Evolutionary conservation across 306 rosid species (phyloP), one percentile per base, ranked within the genome.

Genomic region (Oxytropis ochrocephala): DNA sequence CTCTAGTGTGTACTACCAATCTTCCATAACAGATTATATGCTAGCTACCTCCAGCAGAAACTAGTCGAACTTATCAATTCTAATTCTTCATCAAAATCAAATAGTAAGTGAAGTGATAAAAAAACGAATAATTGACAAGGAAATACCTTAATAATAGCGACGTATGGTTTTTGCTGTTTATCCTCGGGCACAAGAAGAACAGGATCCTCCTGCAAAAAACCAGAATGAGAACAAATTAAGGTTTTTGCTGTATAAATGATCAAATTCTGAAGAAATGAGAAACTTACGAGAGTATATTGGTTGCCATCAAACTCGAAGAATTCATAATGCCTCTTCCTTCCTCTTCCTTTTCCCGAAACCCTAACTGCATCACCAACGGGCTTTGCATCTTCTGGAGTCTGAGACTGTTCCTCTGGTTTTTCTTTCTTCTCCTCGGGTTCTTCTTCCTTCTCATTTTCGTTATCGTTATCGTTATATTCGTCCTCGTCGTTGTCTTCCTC

Each of bases 91-190:
- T 55, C 53, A 57, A 39, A 32, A 47, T 7, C 24, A 71, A 9
- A 60, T 7, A 6, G 21, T 3, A 3, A 6, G 21, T 3, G 7
- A 12, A 49, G 14, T 19, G 3, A 69, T 19, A 16, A 10, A 53
- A 74, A 74, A 50, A 3, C 3, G 66, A 50, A 44, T 4, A 55
- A 60, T 14, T 68, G 52, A 16, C 6, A 57, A 0, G 57, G 38
- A 42, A 43, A 65, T 52, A 89, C 99, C 97, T 95, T 89, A 14
- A 91, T 87, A 77, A 95, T 95, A 36, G 97, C 99, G 16, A 91
- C 97, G 51, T 91, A 95, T 5, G 99, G 99, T 71, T 95, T 91
- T 55, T 91, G 92, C 10, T 48, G 48, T 44, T 47, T 80, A 56
- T 83, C 85, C 83, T 91, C 92, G 0, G 96, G 97, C 16, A 53